These are phyloP conservation scores for Curvularia sp. DNA, from an alignment of 2,329 filamentous ascomycete genomes.

Conservation along the genomic window DNA sequence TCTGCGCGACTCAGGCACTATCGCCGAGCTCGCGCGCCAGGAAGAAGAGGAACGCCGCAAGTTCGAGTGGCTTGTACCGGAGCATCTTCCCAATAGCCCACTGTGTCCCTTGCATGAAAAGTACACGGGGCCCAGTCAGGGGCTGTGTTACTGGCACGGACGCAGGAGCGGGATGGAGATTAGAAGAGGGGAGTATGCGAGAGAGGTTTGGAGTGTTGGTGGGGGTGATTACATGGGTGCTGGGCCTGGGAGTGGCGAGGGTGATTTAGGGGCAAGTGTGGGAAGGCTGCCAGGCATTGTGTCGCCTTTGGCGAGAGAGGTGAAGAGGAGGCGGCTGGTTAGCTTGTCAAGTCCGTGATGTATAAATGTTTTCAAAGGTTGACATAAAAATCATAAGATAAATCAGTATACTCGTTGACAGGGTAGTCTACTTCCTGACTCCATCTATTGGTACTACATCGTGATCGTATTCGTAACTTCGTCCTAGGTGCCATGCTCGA, in stretches of 20 bases:
- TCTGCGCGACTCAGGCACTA: conserved; percentile 10
- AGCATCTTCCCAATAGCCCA: conserved; percentile 55
- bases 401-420: neutral
- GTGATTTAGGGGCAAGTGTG: neutral
- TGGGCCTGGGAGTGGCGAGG: neutral
- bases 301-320: conserved; percentile 6
- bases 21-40: conserved; percentile 17
- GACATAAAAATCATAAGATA: neutral
- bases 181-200: conserved; percentile 16
- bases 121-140: conserved; percentile 49
- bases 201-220: conserved; percentile 6
- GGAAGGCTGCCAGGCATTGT: neutral
- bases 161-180: conserved; percentile 38
- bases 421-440: neutral
- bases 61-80: conserved; percentile 53
- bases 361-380: neutral
- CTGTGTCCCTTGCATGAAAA: conserved; percentile 54
- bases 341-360: conserved; percentile 27
- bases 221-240: conserved; percentile 7
- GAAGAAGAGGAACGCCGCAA: conserved; percentile 39
- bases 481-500: neutral
- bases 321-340: conserved; percentile 27
- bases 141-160: conserved; percentile 55
- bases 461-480: neutral
- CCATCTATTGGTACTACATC: neutral